Percentiles rank a stretch among this genome's conserved stretches.
Evolutionary conservation across 805 yeast genomes (phyloP).

Genomic region (Metschnikowia amazonensis): DNA sequence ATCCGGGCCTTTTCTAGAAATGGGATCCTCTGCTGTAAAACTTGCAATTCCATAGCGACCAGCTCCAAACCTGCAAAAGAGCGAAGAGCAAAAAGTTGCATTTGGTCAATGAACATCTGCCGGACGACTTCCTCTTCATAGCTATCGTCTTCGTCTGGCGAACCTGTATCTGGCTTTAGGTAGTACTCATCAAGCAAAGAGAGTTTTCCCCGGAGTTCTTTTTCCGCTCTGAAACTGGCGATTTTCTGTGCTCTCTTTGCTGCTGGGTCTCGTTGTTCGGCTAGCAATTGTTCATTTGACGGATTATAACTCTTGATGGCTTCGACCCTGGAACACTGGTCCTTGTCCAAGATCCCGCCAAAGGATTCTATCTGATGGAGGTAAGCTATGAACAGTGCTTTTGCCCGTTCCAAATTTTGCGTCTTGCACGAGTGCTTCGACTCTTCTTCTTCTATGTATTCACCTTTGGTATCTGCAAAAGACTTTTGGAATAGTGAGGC

Average conservation of each 20-base stretch:
- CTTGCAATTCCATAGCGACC: conserved; percentile 59
- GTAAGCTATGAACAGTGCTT: conserved; percentile 39
- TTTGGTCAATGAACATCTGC: conserved; percentile 50
- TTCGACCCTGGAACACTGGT: conserved; percentile 38
- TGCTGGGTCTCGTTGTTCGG: conserved; percentile 33
- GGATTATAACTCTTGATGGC: conserved; percentile 42
- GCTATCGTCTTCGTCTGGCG: conserved; percentile 7
- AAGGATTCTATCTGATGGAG: conserved; percentile 17
- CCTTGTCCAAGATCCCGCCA: conserved; percentile 31
- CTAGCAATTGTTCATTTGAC: conserved; percentile 32
- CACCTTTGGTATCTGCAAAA: conserved; percentile 14
- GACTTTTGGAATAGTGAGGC: conserved; percentile 30
- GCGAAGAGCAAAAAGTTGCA: conserved; percentile 49
- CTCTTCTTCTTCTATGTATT: conserved; percentile 13
- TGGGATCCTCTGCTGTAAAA: conserved; percentile 34
- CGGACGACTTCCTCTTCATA: conserved; percentile 48
- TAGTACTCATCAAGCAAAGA: conserved; percentile 32
- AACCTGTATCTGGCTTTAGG: conserved; percentile 2
- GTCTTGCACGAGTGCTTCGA: conserved; percentile 17
- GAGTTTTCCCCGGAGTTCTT: conserved; percentile 46
- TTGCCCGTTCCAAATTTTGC: conserved; percentile 29
- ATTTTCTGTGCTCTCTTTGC: conserved; percentile 67
- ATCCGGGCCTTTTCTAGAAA: neutral
- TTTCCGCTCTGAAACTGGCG: conserved; percentile 58
- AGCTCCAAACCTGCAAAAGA: conserved; percentile 57